Percentiles rank a stretch among this genome's conserved stretches.
Evolutionary conservation across 2,329 filamentous ascomycete species (phyloP).

Genomic region (Calcarisporium arbuscula): DNA sequence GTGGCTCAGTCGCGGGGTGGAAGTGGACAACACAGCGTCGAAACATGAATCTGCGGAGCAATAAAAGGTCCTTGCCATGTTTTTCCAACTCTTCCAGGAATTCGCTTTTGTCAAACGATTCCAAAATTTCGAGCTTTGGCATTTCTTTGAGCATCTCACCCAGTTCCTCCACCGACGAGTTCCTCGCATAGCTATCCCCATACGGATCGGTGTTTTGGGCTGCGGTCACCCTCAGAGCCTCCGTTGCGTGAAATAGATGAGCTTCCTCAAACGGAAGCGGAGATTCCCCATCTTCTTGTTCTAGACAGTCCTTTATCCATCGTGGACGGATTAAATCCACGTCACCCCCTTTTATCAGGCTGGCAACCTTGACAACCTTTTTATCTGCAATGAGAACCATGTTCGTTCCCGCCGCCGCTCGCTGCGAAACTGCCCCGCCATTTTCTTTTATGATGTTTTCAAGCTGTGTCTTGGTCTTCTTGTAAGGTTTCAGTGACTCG

Average conservation of each 20-base stretch:
- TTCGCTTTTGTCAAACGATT: constrained; percentile 34
- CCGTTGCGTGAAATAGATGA: constrained; percentile 67
- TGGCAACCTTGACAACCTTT: constrained; percentile 73
- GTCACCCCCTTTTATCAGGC: constrained; percentile 65
- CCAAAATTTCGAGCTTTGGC: constrained; percentile 37
- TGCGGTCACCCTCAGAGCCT: constrained; percentile 47
- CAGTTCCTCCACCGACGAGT: constrained; percentile 59
- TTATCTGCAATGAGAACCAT: constrained; percentile 77
- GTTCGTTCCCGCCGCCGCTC: constrained; percentile 51
- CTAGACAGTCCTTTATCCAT: constrained; percentile 81
- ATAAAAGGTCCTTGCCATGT: constrained; percentile 46
- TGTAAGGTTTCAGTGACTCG: constrained; percentile 62
- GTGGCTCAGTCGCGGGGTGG: constrained; percentile 19
- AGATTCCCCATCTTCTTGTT: constrained; percentile 48
- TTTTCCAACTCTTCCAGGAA: constrained; percentile 52
- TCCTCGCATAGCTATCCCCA: constrained; percentile 76
- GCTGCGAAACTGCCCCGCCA: constrained; percentile 74
- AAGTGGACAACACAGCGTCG: constrained; percentile 38
- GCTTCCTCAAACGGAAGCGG: constrained; percentile 55
- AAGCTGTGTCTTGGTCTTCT: constrained; percentile 71
- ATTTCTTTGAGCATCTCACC: constrained; percentile 42
- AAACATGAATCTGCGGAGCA: constrained; percentile 48
- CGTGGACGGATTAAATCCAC: constrained; percentile 69
- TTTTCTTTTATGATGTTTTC: constrained; percentile 78
- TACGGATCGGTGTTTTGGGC: constrained; percentile 64